A percentile compares a stretch with the other conserved stretches of the same genome.
Conservation (phyloP, 2,329 filamentous ascomycete species). For the Claviceps capensis region DNA sequence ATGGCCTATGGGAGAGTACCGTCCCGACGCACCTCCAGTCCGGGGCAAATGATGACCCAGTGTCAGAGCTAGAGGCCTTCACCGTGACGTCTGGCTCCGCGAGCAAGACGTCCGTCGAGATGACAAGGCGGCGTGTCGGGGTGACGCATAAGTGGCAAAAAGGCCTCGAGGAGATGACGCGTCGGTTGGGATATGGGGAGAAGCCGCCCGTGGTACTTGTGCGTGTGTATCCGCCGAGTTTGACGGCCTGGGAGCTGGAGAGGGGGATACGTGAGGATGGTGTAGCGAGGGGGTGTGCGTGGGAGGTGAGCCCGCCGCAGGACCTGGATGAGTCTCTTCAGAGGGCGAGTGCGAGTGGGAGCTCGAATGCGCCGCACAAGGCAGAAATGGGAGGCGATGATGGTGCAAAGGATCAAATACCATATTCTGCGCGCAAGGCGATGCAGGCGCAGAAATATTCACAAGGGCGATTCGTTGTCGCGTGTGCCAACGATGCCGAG, state of each 20-base stretch:
- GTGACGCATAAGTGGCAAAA: conserved; percentile 14
- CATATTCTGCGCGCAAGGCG: conserved; percentile 1
- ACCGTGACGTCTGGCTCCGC: conserved; percentile 17
- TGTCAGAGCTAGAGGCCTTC: conserved; percentile 14
- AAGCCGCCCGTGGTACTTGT: conserved; percentile 18
- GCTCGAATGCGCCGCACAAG: neutral
- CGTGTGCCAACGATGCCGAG: conserved; percentile 17
- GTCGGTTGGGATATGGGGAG: conserved; percentile 11
- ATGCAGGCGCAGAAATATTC: conserved; percentile 10
- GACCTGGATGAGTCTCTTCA: conserved; percentile 2
- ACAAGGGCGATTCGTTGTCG: conserved; percentile 19
- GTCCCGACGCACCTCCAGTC: conserved; percentile 14
- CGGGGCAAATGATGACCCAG: conserved; percentile 6
- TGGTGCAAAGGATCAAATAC: neutral
- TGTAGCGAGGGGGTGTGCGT: conserved; percentile 15
- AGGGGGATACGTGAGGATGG: conserved; percentile 29
- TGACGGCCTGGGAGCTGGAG: conserved; percentile 21
- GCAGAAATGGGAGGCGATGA: neutral
- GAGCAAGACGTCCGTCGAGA: neutral
- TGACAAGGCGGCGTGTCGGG: conserved; percentile 10
- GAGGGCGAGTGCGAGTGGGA: neutral
- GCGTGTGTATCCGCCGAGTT: conserved; percentile 14
- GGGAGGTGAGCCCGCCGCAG: conserved; percentile 12
- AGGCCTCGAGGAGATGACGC: conserved; percentile 12
- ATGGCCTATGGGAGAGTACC: conserved; percentile 18